Conservation (phyloP, 768 basidiomycete genomes). For the Chlorophyllum brunneum region DNA sequence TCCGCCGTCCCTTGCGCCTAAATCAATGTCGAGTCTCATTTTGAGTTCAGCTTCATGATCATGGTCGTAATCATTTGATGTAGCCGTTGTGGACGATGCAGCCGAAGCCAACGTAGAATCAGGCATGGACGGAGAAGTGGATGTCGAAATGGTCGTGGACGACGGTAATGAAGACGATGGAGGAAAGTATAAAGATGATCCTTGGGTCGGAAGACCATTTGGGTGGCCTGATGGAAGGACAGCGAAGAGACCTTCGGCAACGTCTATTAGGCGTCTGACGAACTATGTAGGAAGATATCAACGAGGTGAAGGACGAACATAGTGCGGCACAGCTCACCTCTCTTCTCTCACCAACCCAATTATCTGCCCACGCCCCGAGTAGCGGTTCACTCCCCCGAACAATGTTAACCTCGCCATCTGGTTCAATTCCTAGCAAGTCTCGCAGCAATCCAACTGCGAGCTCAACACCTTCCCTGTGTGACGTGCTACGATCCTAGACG, state of each 20-base stretch:
- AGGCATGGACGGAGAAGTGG: background rate
- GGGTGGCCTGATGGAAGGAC: background rate
- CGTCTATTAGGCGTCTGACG: background rate
- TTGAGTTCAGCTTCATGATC: background rate
- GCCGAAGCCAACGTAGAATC: background rate
- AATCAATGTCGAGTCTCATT: no score
- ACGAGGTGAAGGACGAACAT: no score
- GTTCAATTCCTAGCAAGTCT: background rate
- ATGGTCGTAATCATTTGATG: background rate
- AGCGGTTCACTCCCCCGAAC: background rate
- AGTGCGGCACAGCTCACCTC: background rate
- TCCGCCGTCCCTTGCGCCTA: no score
- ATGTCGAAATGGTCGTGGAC: background rate
- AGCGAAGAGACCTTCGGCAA: background rate
- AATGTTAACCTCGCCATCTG: background rate
- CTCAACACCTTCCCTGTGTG: slow-evolving; percentile 3
- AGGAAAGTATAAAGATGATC: background rate
- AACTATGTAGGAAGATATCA: background rate
- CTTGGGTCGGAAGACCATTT: background rate
- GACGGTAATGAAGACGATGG: background rate
- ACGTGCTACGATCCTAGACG: background rate
- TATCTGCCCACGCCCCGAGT: slow-evolving; percentile 3
- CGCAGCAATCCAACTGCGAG: slow-evolving; percentile 3
- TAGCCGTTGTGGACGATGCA: background rate
- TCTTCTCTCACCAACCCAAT: slow-evolving; percentile 4